Conservation (phyloP, 2,329 filamentous ascomycete species). For the Harringtonia lauricola region DNA sequence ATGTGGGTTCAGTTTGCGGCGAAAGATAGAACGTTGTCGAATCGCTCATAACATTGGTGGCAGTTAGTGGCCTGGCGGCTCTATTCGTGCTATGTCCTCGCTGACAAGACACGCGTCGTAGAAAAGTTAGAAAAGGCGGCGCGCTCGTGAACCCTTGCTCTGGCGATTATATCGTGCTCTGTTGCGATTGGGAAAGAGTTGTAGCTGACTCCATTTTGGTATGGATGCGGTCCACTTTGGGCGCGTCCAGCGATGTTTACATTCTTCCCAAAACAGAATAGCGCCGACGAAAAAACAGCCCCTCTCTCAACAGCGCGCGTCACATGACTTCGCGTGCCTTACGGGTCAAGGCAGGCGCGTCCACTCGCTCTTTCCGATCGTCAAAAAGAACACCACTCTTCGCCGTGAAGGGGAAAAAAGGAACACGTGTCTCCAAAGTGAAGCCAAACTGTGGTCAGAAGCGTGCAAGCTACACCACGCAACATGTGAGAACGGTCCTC, state of each 20-base stretch:
- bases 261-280: constrained; percentile 9
- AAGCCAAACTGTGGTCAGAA: too few species aligned
- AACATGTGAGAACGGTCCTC: too few species aligned
- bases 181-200: not conserved
- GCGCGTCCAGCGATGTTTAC: constrained; percentile 14
- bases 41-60: too few species aligned
- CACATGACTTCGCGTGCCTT: constrained; percentile 13
- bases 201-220: not conserved
- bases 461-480: too few species aligned
- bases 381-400: not conserved
- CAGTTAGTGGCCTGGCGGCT: too few species aligned
- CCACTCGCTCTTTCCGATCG: constrained; percentile 5
- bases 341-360: constrained; percentile 11
- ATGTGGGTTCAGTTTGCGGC: not conserved
- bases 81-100: too few species aligned
- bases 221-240: not conserved
- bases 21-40: too few species aligned
- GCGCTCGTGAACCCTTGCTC: not conserved
- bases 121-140: too few species aligned
- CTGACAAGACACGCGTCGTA: too few species aligned
- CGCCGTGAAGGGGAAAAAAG: not conserved
- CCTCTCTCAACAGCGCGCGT: not conserved
- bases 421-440: not conserved
- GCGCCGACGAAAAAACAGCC: not conserved
- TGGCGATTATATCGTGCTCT: not conserved